Conservation (phyloP, 176 grass and related monocot species). For the Cymbopogon citratus region DNA sequence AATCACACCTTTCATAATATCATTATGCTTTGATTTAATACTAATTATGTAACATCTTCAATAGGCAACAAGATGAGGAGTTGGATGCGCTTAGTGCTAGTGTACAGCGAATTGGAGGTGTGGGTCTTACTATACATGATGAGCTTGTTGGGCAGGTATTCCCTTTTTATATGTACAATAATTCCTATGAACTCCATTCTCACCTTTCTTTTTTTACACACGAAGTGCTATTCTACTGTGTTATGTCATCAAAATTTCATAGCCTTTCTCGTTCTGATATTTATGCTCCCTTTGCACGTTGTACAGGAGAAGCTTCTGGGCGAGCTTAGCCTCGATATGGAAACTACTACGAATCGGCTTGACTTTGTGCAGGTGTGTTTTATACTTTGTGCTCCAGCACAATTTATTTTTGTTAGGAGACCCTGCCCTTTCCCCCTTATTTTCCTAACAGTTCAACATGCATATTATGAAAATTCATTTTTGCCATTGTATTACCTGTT, state of each 20-base stretch:
- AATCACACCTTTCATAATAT: neutral
- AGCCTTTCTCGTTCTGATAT: neutral
- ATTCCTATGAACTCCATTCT: neutral
- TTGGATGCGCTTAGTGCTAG: slow-evolving; percentile 85
- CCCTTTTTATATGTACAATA: neutral
- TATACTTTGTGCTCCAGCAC: neutral
- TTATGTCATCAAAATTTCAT: neutral
- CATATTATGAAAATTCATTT: neutral
- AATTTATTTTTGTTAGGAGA: neutral
- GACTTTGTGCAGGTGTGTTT: slow-evolving; percentile 78
- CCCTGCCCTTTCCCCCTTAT: neutral
- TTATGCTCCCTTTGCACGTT: neutral
- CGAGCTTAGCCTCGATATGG: slow-evolving; percentile 86
- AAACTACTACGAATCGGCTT: slow-evolving; percentile 80
- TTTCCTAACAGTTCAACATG: neutral
- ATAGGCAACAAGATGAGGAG: slow-evolving; percentile 84
- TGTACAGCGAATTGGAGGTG: slow-evolving; percentile 80
- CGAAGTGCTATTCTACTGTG: neutral
- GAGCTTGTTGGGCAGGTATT: slow-evolving; percentile 80
- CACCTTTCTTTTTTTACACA: neutral
- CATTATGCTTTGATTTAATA: neutral
- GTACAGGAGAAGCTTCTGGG: slow-evolving; percentile 78
- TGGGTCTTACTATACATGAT: slow-evolving; percentile 91
- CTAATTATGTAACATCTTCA: neutral
- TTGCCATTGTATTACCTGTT: neutral